Evolutionary conservation across 306 rosid genomes (phyloP).

Genomic region (Corylus avellana): DNA sequence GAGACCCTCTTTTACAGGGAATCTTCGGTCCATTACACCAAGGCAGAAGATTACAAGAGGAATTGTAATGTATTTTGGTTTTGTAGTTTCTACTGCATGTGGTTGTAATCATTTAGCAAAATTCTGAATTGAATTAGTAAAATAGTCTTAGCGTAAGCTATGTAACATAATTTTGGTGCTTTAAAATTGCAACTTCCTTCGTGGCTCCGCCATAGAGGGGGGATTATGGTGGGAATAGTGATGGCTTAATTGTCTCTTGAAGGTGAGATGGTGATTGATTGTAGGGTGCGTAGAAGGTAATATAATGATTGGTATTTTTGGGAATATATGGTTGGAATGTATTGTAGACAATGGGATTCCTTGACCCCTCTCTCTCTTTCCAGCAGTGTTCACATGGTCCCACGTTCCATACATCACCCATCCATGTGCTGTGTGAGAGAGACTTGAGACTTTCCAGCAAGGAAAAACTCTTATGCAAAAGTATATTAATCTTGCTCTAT

Average conservation of each 20-base stretch:
- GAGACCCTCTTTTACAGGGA: too few species aligned
- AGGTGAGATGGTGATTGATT: slow-evolving; percentile 25
- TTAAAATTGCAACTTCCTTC: slow-evolving; percentile 10
- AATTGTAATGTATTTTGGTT: slow-evolving; percentile 22
- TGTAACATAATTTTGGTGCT: background rate
- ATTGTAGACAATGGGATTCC: slow-evolving; percentile 41
- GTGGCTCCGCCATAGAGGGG: slow-evolving; percentile 4
- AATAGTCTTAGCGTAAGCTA: background rate
- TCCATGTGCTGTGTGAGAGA: slow-evolving; percentile 60
- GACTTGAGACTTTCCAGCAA: slow-evolving; percentile 41
- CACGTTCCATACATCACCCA: slow-evolving; percentile 42
- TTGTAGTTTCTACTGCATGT: slow-evolving; percentile 24
- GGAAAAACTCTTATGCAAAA: slow-evolving; percentile 24
- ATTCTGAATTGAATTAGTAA: background rate
- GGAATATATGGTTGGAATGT: slow-evolving; percentile 41
- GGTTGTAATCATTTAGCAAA: slow-evolving; percentile 15
- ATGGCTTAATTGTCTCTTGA: slow-evolving; percentile 35
- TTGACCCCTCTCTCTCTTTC: slow-evolving; percentile 38
- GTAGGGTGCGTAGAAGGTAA: slow-evolving; percentile 30
- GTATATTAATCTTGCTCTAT: slow-evolving; percentile 35
- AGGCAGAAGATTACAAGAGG: slow-evolving; percentile 28
- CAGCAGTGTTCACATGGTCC: slow-evolving; percentile 58
- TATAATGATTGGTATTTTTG: slow-evolving; percentile 63
- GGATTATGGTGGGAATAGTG: slow-evolving; percentile 27
- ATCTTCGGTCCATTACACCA: slow-evolving; percentile 15